Conservation (phyloP, 2,329 filamentous ascomycete genomes). For the Rhytidhysteron rufulum region DNA sequence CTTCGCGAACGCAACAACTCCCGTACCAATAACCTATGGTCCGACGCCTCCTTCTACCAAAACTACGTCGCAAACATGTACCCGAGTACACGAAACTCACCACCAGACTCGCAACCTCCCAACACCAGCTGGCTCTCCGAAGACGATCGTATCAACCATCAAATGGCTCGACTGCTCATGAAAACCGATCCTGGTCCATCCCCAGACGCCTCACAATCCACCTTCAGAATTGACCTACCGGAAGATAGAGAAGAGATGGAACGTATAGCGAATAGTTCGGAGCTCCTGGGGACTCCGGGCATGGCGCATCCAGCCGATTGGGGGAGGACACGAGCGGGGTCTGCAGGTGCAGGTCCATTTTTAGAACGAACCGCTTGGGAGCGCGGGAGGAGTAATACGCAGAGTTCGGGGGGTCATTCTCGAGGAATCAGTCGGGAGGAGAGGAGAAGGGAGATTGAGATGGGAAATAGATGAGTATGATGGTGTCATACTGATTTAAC, state of each 20-base stretch:
- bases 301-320: conserved; percentile 14
- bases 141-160: conserved; percentile 48
- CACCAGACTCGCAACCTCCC: conserved; percentile 19
- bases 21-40: conserved; percentile 24
- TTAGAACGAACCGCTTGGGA: conserved; percentile 24
- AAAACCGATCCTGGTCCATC: conserved; percentile 29
- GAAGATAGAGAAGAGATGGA: conserved; percentile 27
- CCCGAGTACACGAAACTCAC: conserved; percentile 28
- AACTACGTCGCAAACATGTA: conserved; percentile 48
- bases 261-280: conserved; percentile 21
- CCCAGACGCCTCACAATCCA: conserved; percentile 34
- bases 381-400: conserved; percentile 19
- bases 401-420: conserved; percentile 23
- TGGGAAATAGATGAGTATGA: too few relatives aligned
- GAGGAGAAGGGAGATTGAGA: conserved; percentile 39
- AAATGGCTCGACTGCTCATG: conserved; percentile 47
- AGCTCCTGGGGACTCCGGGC: conserved; percentile 25
- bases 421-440: conserved; percentile 35
- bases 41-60: conserved; percentile 38
- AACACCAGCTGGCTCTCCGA: conserved; percentile 43
- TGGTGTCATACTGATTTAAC: too few relatives aligned
- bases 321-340: conserved; percentile 18
- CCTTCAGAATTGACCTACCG: conserved; percentile 41
- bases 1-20: conserved; percentile 17
- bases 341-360: conserved; percentile 17